These are phyloP conservation scores for Entoloma clypeatum DNA, from an alignment of 1,284 basidiomycete genomes.

Conservation along the genomic window DNA sequence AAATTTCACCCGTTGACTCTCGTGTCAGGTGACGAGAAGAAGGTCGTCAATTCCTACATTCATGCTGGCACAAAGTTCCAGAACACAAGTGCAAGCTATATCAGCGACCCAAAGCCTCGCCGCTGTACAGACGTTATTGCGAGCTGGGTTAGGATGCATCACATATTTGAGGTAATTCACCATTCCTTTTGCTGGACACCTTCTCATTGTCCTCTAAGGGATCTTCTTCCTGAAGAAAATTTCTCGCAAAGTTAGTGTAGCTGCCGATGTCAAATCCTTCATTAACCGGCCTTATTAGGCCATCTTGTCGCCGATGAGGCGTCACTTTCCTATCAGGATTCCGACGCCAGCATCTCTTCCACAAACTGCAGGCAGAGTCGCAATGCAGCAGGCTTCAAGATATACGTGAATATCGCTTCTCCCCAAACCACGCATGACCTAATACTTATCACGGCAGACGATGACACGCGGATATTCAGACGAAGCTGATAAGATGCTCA, in stretches of 20 bases:
- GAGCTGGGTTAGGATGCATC: constrained; percentile 73
- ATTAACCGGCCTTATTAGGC: constrained; percentile 33
- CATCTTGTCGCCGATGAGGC: constrained; percentile 50
- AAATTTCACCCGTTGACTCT: no score
- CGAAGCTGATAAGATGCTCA: constrained; percentile 74
- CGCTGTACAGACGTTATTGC: constrained; percentile 65
- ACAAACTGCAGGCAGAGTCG: constrained; percentile 28
- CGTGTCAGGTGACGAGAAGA: no score
- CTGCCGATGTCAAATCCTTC: constrained; percentile 1
- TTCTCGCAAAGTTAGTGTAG: constrained; percentile 61
- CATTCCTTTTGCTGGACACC: constrained; percentile 7
- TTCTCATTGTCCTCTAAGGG: constrained; percentile 35
- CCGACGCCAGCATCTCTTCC: constrained; percentile 32
- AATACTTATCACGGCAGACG: constrained; percentile 38
- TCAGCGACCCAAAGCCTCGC: constrained; percentile 61
- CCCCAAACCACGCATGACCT: background rate
- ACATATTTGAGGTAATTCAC: constrained; percentile 60
- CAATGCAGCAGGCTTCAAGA: constrained; percentile 53
- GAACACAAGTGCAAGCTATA: constrained; percentile 41
- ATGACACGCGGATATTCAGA: constrained; percentile 71
- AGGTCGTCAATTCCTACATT: constrained; percentile 1
- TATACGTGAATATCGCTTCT: constrained; percentile 33
- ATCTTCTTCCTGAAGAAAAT: constrained; percentile 74
- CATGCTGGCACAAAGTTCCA: background rate
- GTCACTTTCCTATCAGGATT: constrained; percentile 34